These are phyloP conservation scores for Leccinum uliginosum DNA, from an alignment of 768 basidiomycete species.

Conservation along the genomic window DNA sequence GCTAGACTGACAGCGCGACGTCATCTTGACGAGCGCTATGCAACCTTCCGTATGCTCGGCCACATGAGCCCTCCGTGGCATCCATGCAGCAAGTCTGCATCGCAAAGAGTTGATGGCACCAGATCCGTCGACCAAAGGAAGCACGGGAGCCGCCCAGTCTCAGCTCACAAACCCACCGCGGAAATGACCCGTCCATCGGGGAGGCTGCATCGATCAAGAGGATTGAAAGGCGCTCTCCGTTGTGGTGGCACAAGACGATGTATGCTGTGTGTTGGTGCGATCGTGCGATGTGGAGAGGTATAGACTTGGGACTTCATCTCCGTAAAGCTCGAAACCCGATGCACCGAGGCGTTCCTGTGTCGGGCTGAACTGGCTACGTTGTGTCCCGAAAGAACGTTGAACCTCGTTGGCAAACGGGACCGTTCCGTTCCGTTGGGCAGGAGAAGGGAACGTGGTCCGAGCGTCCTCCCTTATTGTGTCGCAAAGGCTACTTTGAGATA, in stretches of 20 bases:
- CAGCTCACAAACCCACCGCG: slow-evolving; percentile 13
- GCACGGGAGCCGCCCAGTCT: slow-evolving; percentile 4
- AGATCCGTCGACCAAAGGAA: slow-evolving; percentile 9
- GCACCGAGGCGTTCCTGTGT: slow-evolving; percentile 27
- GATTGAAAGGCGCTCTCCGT: slow-evolving; percentile 8
- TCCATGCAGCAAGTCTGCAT: slow-evolving; percentile 6
- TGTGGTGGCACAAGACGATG: slow-evolving; percentile 7
- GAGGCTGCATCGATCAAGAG: slow-evolving; percentile 13
- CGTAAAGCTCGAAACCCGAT: slow-evolving; percentile 23
- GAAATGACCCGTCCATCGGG: slow-evolving; percentile 19
- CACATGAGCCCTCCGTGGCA: slow-evolving; percentile 1
- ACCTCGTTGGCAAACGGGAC: slow-evolving; percentile 6
- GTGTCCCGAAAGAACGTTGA: slow-evolving; percentile 14
- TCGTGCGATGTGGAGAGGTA: slow-evolving; percentile 24
- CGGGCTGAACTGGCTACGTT: slow-evolving; percentile 24
- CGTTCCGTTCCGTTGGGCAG: slow-evolving; percentile 13
- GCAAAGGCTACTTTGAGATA: slow-evolving; percentile 12
- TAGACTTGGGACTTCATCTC: slow-evolving; percentile 24
- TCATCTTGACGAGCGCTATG: slow-evolving; percentile 2
- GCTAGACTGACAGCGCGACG: background rate
- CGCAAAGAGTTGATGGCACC: slow-evolving; percentile 3
- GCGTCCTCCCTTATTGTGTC: slow-evolving; percentile 9
- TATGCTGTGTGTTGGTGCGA: slow-evolving; percentile 17
- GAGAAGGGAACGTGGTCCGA: slow-evolving; percentile 8
- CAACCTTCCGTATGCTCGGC: background rate